Evolutionary conservation across 2,329 filamentous ascomycete species (phyloP).

Genomic region (Colletotrichum somersetense): DNA sequence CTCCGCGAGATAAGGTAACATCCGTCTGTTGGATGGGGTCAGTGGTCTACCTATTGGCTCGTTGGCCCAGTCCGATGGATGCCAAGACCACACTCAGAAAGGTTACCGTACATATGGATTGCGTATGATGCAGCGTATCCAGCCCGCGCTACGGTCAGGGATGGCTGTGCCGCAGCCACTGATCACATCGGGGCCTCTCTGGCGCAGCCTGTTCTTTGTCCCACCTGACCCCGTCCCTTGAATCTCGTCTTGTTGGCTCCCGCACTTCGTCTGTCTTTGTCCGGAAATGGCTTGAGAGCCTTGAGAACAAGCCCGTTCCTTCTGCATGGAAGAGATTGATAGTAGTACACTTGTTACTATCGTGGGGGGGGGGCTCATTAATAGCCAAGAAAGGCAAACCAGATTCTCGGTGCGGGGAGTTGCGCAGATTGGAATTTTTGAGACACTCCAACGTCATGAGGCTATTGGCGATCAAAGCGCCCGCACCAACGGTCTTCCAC

Average conservation of each 20-base stretch:
- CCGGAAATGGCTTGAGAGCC: not conserved
- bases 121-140: not conserved
- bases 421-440: not conserved
- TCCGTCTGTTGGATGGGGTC: not conserved
- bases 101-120: not conserved
- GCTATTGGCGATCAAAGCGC: not conserved
- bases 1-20: not conserved
- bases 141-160: not conserved
- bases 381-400: conserved; percentile 1
- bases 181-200: conserved; percentile 10
- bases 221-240: not conserved
- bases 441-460: conserved; percentile 21
- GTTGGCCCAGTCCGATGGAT: not conserved
- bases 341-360: not conserved
- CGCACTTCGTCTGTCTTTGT: not conserved
- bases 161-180: conserved; percentile 35
- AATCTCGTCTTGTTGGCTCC: not conserved
- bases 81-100: not conserved
- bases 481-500: not conserved
- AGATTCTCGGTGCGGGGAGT: not conserved
- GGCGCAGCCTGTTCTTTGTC: conserved; percentile 6
- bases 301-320: not conserved
- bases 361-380: not conserved
- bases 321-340: not conserved
- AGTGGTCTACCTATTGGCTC: not conserved